Evolutionary conservation across 192 early-diverging fungal species (phyloP), one percentile per base, ranked within the genome.

Genomic region (Mycoemilia scoparia): DNA sequence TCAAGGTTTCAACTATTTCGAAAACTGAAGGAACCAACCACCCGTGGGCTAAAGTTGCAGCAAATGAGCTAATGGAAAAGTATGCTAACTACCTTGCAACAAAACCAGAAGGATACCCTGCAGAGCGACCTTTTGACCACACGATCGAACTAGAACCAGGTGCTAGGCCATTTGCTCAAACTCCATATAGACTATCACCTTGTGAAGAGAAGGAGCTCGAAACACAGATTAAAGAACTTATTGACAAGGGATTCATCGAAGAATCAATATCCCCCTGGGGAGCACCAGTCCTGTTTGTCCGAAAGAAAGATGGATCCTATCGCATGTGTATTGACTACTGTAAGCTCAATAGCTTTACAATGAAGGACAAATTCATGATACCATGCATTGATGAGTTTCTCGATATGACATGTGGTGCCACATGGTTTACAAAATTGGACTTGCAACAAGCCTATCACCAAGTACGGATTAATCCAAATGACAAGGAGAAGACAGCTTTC

Each of bases 321-420:
- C 33, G 59, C 0, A 30, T 69, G 20, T 71, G 69, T 23, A 26
- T 73, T 0, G 67, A 76, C 27, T 76, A 76, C 23, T n/a, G 67
- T 0, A 46, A 29, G 0, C 34, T 71, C 0, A 76, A 78, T 23
- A 23, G 15, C n/a, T 16, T 57, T 0, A 71, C 65, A 0, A 46
- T 50, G 0, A 45, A 45, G 12, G 58, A 74, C 32, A 15, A 38
- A 0, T 57, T 43, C 8, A 49, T 49, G 2, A 23, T 70, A 9
- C 73, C 69, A 0, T 17, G 41, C 9, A 65, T 76, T n/a, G 38
- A 49, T 18, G 69, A 73, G 18, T 46, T 46, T 0, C 17, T 66
- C 1, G 54, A 69, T 18, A 4, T 16, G 2, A 22, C 60, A 7
- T 4, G 28, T 11, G 55, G 52, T 0, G 37, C 47, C 1, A 26